Conservation (phyloP, 352 stramenopile genomes). For the Phytopythium oedochilum region DNA sequence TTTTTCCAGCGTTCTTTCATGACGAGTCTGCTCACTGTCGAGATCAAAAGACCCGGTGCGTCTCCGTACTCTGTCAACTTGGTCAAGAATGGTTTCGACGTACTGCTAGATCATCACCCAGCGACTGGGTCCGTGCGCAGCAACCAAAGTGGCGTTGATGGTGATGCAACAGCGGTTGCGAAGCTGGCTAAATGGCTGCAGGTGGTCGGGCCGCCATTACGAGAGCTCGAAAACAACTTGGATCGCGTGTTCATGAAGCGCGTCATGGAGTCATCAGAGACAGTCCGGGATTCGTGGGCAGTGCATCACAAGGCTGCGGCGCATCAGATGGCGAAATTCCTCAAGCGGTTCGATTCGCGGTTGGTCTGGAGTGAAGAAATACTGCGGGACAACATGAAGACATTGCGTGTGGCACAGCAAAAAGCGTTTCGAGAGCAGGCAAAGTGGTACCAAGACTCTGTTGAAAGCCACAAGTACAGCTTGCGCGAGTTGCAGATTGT, state of each 20-base stretch:
- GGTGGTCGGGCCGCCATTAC: constrained; percentile 57
- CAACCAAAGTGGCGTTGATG: neutral
- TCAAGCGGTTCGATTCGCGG: constrained; percentile 30
- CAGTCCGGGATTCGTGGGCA: constrained; percentile 46
- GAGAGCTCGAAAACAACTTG: constrained; percentile 56
- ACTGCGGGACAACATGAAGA: constrained; percentile 27
- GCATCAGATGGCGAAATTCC: constrained; percentile 30
- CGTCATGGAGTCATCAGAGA: constrained; percentile 48
- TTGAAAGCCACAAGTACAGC: constrained; percentile 66
- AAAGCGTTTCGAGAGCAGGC: constrained; percentile 50
- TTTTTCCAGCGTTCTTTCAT: constrained; percentile 48
- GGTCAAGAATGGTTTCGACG: constrained; percentile 78
- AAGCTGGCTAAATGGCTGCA: constrained; percentile 66
- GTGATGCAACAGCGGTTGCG: constrained; percentile 21
- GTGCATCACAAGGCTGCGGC: constrained; percentile 33
- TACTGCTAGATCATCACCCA: constrained; percentile 33
- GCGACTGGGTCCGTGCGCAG: neutral
- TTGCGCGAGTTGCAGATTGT: constrained; percentile 45
- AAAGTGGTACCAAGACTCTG: constrained; percentile 61
- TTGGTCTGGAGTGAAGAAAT: constrained; percentile 41
- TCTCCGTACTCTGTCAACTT: constrained; percentile 66
- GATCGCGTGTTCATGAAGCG: constrained; percentile 56
- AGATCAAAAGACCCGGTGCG: constrained; percentile 44
- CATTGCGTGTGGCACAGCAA: constrained; percentile 35
- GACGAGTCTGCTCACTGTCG: constrained; percentile 51